Base-by-base conservation (phyloP, 148 eudicot species). In the Rhododendron kiyosumense region DNA sequence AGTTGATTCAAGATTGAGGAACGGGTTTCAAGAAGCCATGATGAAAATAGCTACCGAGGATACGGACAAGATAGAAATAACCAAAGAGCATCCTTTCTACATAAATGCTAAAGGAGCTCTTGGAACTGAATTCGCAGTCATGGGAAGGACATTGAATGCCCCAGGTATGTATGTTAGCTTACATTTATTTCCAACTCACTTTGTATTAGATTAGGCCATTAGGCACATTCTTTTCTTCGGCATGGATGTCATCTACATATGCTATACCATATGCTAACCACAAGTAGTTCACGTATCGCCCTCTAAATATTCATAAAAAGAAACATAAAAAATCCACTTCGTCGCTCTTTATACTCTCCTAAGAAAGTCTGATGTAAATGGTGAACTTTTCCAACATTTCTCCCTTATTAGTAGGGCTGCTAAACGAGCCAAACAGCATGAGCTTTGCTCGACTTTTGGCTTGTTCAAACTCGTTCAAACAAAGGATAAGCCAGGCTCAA, bases 11-110 rank as follows among this genome's bases (percentile, higher is more conserved):
- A 86, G 86, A 85, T 88, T 88, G 59, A 88, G 89, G 85, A 90
- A 88, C 76, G 92, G 90, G 17, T 90, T 90, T 88, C 92, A 90
- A 85, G 90, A 90, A 65, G 90, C 87, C 78, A 86, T 90, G 90
- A 86, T 86, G 83, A 90, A 85, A 83, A 85, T 88, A 81, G 89
- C 88, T 67, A 45, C 69, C 11, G 92, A 88, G n/a, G 92, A 86
- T 20, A 79, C n/a, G 75, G 90, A 79, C 49, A 90, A 88, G 59
- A 69, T 69, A 30, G 92, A 88, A 88, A 88, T 88, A 46, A 86
- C 89, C 26, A 90, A 86, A 85, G 92, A 90, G 61, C 87, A 88
- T 84, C 88, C 90, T 14, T 20, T 90, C 32, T 90, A 90, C 75
- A 67, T 90, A 86, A 90, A 88, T 86, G 90, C 89, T 85, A 90